Evolutionary conservation across 2,329 filamentous ascomycete species (phyloP).

Genomic region (Hortaea werneckii): DNA sequence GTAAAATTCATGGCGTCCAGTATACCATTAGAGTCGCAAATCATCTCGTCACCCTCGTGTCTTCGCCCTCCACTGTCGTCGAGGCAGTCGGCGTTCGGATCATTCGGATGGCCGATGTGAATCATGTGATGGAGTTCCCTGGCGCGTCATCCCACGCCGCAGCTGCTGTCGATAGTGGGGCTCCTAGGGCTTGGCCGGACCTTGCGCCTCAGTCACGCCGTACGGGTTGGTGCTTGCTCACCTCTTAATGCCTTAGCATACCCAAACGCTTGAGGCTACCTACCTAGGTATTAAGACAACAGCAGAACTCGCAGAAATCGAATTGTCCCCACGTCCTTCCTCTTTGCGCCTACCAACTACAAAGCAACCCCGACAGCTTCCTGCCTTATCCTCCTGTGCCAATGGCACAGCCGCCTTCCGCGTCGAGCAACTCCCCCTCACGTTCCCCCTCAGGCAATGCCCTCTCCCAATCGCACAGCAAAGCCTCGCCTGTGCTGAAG

Average conservation of each 20-base stretch:
- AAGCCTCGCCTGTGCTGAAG: slow-evolving; percentile 8
- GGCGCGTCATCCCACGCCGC: not conserved
- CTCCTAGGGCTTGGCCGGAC: not conserved
- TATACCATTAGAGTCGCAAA: too few relatives aligned
- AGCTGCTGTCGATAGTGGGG: not conserved
- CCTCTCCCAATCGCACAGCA: slow-evolving; percentile 1
- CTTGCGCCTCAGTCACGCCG: not conserved
- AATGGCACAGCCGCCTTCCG: slow-evolving; percentile 4
- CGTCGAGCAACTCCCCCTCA: not conserved
- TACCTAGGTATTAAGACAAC: not conserved
- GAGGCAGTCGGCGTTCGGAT: too few relatives aligned
- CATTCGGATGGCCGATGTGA: too few relatives aligned
- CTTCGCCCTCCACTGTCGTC: too few relatives aligned
- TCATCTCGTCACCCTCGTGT: too few relatives aligned
- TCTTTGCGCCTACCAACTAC: not conserved
- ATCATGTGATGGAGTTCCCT: not conserved
- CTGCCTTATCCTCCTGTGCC: not conserved
- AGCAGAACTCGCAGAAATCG: not conserved
- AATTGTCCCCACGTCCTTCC: not conserved
- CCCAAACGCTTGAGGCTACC: not conserved
- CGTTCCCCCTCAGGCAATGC: slow-evolving; percentile 1
- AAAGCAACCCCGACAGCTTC: not conserved
- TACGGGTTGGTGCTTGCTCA: not conserved
- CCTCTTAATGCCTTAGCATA: not conserved
- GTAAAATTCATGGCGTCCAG: too few relatives aligned